phyloP scores from a whole-genome alignment of 2,329 filamentous ascomycete species.

The Aquanectria penicillioides region DNA sequence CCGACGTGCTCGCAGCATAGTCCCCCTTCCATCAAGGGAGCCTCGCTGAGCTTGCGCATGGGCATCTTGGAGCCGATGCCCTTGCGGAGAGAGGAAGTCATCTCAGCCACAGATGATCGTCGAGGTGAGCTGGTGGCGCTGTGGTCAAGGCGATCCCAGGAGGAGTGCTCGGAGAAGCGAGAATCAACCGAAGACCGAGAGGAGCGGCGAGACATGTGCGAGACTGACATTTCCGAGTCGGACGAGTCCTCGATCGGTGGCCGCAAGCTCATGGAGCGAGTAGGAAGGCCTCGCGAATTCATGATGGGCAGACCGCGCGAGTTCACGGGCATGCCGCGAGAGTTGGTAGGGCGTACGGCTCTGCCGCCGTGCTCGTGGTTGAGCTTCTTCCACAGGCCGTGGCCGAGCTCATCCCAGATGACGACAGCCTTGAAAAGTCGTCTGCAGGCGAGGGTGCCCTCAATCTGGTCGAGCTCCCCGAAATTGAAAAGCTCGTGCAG shows the following conservation, averaged over 20 bases:
- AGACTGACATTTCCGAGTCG: no score
- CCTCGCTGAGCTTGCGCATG: constrained; percentile 14
- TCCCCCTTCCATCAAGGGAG: no score
- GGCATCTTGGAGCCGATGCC: constrained; percentile 4
- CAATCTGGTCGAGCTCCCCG: constrained; percentile 45
- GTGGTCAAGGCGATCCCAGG: no score
- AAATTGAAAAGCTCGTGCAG: constrained; percentile 48
- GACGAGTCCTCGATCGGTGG: no score
- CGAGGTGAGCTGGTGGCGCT: no score
- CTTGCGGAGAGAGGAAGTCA: constrained; percentile 11
- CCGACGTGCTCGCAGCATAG: no score
- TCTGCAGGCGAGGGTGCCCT: constrained; percentile 49
- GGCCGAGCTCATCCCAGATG: constrained; percentile 51
- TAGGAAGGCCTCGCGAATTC: no score
- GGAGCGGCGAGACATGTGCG: no score
- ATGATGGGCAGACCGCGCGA: no score
- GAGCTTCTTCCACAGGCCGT: constrained; percentile 46
- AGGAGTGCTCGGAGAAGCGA: not conserved
- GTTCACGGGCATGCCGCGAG: no score
- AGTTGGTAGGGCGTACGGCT: constrained; percentile 1
- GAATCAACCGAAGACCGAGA: constrained; percentile 14
- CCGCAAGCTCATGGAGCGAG: no score
- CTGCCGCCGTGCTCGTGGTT: constrained; percentile 27
- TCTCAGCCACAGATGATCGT: constrained; percentile 13
- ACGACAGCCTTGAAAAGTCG: constrained; percentile 51